Evolutionary conservation across 2,329 filamentous ascomycete species (phyloP).

Genomic region (Thielaviopsis populi): DNA sequence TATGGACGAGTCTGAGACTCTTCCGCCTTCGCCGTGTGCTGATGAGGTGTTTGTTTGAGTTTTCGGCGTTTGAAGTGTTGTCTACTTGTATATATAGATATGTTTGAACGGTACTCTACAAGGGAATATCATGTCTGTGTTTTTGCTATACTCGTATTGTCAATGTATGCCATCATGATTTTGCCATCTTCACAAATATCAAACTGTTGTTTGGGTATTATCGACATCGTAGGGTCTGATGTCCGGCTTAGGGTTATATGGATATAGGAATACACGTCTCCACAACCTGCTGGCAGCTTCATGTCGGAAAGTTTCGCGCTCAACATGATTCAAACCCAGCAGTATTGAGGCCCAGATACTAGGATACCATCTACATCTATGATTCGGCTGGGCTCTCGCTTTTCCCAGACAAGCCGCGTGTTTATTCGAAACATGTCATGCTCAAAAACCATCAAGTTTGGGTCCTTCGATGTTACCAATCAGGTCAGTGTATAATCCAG

Average conservation of each 20-base stretch:
- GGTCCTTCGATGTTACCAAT: conserved; percentile 58
- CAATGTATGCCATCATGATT: too few relatives aligned
- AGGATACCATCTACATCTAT: neutral
- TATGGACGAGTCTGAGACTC: conserved; percentile 1
- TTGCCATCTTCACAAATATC: too few relatives aligned
- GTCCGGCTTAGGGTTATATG: neutral
- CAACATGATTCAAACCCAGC: neutral
- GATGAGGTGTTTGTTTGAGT: conserved; percentile 13
- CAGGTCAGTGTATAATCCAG: conserved; percentile 37
- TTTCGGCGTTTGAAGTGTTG: neutral
- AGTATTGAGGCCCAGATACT: neutral
- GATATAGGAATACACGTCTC: neutral
- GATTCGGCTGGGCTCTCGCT: neutral
- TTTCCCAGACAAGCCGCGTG: neutral
- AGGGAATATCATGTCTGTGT: too few relatives aligned
- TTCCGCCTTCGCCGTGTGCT: conserved; percentile 3
- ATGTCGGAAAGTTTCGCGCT: neutral
- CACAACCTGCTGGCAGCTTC: neutral
- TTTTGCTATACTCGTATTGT: too few relatives aligned
- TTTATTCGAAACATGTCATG: conserved; percentile 10
- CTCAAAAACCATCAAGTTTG: conserved; percentile 44
- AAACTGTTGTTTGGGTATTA: too few relatives aligned
- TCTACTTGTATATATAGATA: neutral
- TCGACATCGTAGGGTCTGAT: neutral
- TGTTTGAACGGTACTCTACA: too few relatives aligned